A percentile compares a stretch with the other conserved stretches of the same genome.
phyloP scores from a whole-genome alignment of 1,284 basidiomycete genomes.

The Serendipita sp. region DNA sequence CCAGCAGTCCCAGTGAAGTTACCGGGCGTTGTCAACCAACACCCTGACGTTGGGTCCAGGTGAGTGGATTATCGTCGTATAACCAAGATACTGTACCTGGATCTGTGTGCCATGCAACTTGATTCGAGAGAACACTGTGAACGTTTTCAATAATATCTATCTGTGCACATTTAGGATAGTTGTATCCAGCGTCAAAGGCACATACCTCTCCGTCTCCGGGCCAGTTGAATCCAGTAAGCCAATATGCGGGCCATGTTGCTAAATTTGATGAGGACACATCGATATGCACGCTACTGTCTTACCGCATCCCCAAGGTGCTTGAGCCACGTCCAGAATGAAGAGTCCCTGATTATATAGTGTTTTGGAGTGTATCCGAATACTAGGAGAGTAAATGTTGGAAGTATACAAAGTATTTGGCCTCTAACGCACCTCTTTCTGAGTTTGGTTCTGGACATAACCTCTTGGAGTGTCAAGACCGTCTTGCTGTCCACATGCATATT shows the following conservation, averaged over 20 bases:
- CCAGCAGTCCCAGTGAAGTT: slow-evolving; percentile 41
- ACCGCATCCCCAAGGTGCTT: slow-evolving; percentile 62
- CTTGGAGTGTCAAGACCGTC: slow-evolving; percentile 13
- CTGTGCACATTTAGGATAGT: slow-evolving; percentile 57
- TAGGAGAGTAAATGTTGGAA: not conserved
- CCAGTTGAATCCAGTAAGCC: slow-evolving; percentile 28
- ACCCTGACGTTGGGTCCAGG: slow-evolving; percentile 22
- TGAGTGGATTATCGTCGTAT: too few relatives aligned
- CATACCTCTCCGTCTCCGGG: not conserved
- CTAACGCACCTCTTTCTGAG: not conserved
- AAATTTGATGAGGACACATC: slow-evolving; percentile 4
- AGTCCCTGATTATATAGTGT: slow-evolving; percentile 41
- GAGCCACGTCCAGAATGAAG: slow-evolving; percentile 54
- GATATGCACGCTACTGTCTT: slow-evolving; percentile 16
- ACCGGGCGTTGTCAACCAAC: slow-evolving; percentile 29
- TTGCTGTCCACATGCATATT: slow-evolving; percentile 15
- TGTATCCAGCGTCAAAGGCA: slow-evolving; percentile 28
- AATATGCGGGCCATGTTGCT: slow-evolving; percentile 41
- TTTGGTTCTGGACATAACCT: slow-evolving; percentile 9
- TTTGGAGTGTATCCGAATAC: slow-evolving; percentile 17
- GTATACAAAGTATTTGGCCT: not conserved
- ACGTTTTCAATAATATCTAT: slow-evolving; percentile 73
- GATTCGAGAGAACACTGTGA: slow-evolving; percentile 61
- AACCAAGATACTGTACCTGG: slow-evolving; percentile 26
- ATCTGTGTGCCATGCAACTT: slow-evolving; percentile 59